Conservation (phyloP, 495 filamentous ascomycete genomes). For the Tuber umbilicatum region DNA sequence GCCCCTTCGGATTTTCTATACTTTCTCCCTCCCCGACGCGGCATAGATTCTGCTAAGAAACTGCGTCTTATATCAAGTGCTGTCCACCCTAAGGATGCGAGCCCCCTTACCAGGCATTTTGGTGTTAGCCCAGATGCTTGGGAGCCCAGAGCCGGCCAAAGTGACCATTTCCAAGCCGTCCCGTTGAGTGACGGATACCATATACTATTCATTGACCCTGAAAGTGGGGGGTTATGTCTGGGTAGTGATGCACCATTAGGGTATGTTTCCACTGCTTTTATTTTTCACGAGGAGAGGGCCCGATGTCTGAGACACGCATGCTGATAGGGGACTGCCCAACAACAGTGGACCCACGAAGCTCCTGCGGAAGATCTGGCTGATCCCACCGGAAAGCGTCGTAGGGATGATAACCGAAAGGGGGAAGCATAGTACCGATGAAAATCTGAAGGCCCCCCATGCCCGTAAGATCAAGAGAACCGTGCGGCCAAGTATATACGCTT, state of each 20-base stretch:
- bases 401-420: slow-evolving; percentile 2
- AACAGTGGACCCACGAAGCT: slow-evolving; percentile 42
- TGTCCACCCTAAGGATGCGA: slow-evolving; percentile 46
- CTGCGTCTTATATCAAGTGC: slow-evolving; percentile 63
- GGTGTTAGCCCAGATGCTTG: slow-evolving; percentile 31
- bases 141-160: slow-evolving; percentile 43
- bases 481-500: slow-evolving; percentile 51
- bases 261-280: slow-evolving; percentile 43
- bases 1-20: slow-evolving; percentile 61
- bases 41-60: slow-evolving; percentile 51
- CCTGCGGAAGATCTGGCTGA: slow-evolving; percentile 48
- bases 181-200: slow-evolving; percentile 65
- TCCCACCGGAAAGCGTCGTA: slow-evolving; percentile 40
- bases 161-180: slow-evolving; percentile 61
- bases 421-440: not conserved
- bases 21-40: slow-evolving; percentile 56
- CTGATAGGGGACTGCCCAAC: slow-evolving; percentile 9
- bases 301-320: not conserved
- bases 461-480: not conserved
- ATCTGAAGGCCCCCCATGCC: slow-evolving; percentile 11
- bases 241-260: slow-evolving; percentile 61
- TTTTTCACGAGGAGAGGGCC: not conserved
- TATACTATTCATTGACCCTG: slow-evolving; percentile 63
- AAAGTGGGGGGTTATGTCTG: slow-evolving; percentile 55
- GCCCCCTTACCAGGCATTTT: slow-evolving; percentile 34